These are phyloP conservation scores for Tricholoma terreum DNA, from an alignment of 768 basidiomycete species.

Conservation along the genomic window DNA sequence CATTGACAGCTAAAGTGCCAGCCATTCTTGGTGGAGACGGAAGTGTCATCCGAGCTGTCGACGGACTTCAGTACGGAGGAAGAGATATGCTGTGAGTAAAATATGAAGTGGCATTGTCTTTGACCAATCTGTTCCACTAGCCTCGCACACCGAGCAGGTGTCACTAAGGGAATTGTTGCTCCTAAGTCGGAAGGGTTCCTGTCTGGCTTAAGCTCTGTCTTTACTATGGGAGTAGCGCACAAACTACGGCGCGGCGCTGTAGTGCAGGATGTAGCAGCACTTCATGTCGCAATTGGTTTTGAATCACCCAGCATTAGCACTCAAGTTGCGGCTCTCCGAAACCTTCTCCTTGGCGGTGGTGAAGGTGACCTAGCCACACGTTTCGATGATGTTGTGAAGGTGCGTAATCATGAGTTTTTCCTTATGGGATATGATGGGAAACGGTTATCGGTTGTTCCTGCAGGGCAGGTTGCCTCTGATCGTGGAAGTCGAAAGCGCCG, in stretches of 20 bases:
- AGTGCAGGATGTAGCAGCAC: constrained; percentile 56
- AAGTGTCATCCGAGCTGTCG: constrained; percentile 56
- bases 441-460: neutral
- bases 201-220: constrained; percentile 59
- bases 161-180: constrained; percentile 51
- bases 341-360: constrained; percentile 49
- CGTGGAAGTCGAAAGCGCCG: constrained; percentile 70
- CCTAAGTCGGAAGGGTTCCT: constrained; percentile 58
- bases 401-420: constrained; percentile 16
- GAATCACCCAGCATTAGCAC: constrained; percentile 64
- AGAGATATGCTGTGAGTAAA: constrained; percentile 64
- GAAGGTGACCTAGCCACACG: constrained; percentile 38
- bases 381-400: constrained; percentile 46
- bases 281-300: constrained; percentile 60
- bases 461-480: constrained; percentile 74
- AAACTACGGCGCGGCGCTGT: constrained; percentile 63
- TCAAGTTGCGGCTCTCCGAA: constrained; percentile 71
- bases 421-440: neutral
- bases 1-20: constrained; percentile 43
- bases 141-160: constrained; percentile 66
- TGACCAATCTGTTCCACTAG: constrained; percentile 29
- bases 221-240: constrained; percentile 59
- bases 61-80: constrained; percentile 66
- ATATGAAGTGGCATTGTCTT: neutral
- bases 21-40: constrained; percentile 49